Evolutionary conservation across 345 rosid species (phyloP).

Genomic region (Salix suchowensis): DNA sequence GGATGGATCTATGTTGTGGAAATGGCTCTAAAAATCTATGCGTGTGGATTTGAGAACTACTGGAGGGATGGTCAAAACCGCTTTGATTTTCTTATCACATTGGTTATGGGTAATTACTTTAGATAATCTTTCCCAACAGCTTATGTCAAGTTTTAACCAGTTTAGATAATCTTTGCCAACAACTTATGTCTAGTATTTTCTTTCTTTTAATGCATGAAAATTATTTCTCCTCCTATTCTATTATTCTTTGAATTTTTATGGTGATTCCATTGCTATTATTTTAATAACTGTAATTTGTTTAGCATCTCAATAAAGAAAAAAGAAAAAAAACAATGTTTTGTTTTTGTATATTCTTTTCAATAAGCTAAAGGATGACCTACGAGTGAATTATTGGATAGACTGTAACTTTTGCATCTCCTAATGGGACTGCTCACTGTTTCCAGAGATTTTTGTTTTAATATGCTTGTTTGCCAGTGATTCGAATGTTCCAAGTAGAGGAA

Average conservation of each 20-base stretch:
- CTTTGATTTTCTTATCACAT: slow-evolving; percentile 86
- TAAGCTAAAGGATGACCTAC: not conserved
- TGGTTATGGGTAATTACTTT: slow-evolving; percentile 65
- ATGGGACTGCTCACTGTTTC: not conserved
- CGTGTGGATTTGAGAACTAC: slow-evolving; percentile 81
- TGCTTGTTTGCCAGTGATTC: not conserved
- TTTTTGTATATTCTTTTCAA: not conserved
- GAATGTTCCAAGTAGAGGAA: not conserved
- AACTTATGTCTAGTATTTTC: not conserved
- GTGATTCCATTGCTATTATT: not conserved
- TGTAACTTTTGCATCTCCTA: no score
- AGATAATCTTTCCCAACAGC: not conserved
- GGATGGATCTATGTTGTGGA: slow-evolving; percentile 97
- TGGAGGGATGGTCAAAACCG: slow-evolving; percentile 97
- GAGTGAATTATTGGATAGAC: not conserved
- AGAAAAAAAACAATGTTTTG: no score
- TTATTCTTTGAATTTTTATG: not conserved
- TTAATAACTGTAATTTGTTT: not conserved
- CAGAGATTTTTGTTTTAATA: not conserved
- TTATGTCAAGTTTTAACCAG: slow-evolving; percentile 16
- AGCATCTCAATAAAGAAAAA: no score
- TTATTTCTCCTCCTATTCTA: not conserved
- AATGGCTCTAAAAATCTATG: slow-evolving; percentile 86
- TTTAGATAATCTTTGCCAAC: not conserved
- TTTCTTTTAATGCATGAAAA: not conserved